Evolutionary conservation across 1,284 basidiomycete genomes (phyloP), one percentile per base, ranked within the genome.

Genomic region (Cryptococcus hybrid): DNA sequence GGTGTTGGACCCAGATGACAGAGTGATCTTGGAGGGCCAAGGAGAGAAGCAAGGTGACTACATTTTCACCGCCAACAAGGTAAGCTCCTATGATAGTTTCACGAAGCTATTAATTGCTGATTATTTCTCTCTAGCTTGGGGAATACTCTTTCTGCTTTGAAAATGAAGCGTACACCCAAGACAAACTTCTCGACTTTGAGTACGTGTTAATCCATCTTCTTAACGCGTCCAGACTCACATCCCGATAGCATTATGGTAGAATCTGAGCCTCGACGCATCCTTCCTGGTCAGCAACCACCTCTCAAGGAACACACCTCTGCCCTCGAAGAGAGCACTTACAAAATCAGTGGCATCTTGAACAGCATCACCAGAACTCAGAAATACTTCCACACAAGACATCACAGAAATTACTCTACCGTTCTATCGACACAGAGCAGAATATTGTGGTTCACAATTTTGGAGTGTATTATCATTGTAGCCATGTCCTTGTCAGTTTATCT

Each of bases 131-230:
- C 39, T 51, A 69, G 69, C 49, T 88, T 56, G 95, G 95, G 69
- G 96, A 99, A 83, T 98, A 98, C 79, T 82, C 92, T 2, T 99
- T 99, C 81, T 99, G 96, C 81, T 97, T 99, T 75, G 89, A 93
- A 74, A 99, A 99, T 78, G 91, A 95, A 85, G 90, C 88, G 7
- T 90, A 89, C 3, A 83, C 93, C 64, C 88, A 88, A 81, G 82
- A 92, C 80, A 96, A 97, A 78, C 84, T 96, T 56, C 83, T 98
- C 65, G 94, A 97, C 79, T 95, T 97, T 75, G 93, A 96, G 78
- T 78, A 56, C 65, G 78, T 73, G 51, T 34, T 7, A 37, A 30
- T 54, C n/a, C 13, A 12, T 47, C 8, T n/a, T 50, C n/a, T 40
- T 15, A 30, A 12, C 18, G n/a, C 50, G 37, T 24, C 38, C 12